These are phyloP conservation scores for Nidularia pulvinata DNA, from an alignment of 768 basidiomycete species.

Conservation along the genomic window DNA sequence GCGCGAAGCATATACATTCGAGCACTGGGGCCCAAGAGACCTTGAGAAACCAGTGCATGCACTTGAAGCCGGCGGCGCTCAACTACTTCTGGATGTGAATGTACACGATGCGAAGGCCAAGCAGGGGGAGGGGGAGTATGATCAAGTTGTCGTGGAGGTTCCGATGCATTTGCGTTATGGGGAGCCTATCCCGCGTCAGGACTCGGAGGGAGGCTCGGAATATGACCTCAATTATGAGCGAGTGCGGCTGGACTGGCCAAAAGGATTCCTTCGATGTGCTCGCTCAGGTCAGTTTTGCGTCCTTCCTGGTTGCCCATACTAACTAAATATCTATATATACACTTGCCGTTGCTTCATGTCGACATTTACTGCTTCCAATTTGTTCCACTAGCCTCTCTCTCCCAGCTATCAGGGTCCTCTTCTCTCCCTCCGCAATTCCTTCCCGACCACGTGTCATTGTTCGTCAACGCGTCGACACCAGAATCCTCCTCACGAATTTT, in stretches of 20 bases:
- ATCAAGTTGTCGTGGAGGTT: constrained; percentile 26
- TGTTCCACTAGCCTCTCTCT: no score
- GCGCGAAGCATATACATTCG: constrained; percentile 31
- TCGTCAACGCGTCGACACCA: no score
- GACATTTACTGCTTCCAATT: neutral
- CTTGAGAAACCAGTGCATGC: constrained; percentile 45
- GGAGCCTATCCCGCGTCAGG: constrained; percentile 11
- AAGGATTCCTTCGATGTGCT: constrained; percentile 35
- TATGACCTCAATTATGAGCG: constrained; percentile 15
- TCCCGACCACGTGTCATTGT: no score
- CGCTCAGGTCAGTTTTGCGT: constrained; percentile 13
- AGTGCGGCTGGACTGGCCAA: constrained; percentile 31
- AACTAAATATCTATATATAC: neutral
- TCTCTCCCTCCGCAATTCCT: no score
- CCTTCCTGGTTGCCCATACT: neutral
- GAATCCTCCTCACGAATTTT: constrained; percentile 10
- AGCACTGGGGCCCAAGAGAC: constrained; percentile 39
- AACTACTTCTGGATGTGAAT: constrained; percentile 19
- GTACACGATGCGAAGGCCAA: neutral
- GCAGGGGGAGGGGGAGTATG: constrained; percentile 3
- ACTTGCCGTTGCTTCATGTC: constrained; percentile 1
- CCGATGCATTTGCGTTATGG: constrained; percentile 51
- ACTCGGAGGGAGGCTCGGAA: neutral
- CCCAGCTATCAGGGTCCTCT: no score
- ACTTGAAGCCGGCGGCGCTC: constrained; percentile 17